Evolutionary conservation across 306 rosid genomes (phyloP), one percentile per base, ranked within the genome.

Genomic region (Elaeagnus macrophylla): DNA sequence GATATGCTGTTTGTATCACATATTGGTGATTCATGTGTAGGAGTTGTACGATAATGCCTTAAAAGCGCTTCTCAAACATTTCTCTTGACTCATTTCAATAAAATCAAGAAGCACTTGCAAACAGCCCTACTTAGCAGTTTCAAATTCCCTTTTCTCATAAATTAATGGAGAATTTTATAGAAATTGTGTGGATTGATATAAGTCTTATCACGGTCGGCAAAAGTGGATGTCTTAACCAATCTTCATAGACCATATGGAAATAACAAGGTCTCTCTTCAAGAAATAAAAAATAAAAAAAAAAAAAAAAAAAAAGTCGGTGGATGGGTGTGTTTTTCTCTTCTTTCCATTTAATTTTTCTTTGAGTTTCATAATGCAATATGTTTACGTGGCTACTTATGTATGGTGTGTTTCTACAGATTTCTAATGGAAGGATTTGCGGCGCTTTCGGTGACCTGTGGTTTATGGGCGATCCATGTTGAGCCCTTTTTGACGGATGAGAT

Each of bases 241-340:
- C 88, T 95, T 53, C 99, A 91, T 71, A 74, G 99, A 57, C 99
- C 99, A 12, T 84, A 82, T 61, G 99, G 99, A 75, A 91, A 67
- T 72, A 87, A 82, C 83, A 82, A 64, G 50, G 67, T 46, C 64
- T 78, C 94, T 62, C 89, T 87, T 38, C 82, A 84, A 80, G 99
- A 91, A 73, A 80, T 91, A 61, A 84, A 46, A 79, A 91, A 96
- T 81, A 77, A 87, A 73, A 82, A 94, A 82, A 94, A 87, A 79
- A 91, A 96, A 83, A 77, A 87, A 73, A 82, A 94, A 82, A 94
- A 87, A 64, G 99, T 95, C 84, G 96, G 99, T 84, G 99, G 99
- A 87, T 91, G 99, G 99, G 99, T 91, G 96, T 87, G 96, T 91
- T 84, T 75, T 71, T 78, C 83, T 68, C 36, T 77, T 82, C 15